phyloP scores from a whole-genome alignment of 768 basidiomycete species.

The Hortiboletus campestris region DNA sequence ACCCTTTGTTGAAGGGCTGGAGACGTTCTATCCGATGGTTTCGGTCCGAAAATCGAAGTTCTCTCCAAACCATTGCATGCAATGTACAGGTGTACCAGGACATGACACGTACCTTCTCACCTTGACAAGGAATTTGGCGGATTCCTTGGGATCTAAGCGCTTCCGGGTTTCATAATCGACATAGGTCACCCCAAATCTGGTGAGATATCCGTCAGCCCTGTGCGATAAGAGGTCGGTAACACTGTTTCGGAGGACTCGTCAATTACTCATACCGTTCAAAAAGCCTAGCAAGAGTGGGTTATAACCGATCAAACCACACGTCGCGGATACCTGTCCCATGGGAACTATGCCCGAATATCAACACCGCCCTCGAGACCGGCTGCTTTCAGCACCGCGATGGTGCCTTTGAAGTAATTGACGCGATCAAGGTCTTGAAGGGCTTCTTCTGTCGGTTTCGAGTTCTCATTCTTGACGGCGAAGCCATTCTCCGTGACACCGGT shows the following conservation, averaged over 20 bases:
- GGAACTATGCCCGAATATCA: slow-evolving; percentile 61
- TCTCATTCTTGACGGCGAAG: slow-evolving; percentile 65
- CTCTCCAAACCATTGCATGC: slow-evolving; percentile 31
- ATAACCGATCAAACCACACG: not conserved
- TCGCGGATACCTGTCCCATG: slow-evolving; percentile 53
- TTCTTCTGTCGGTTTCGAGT: slow-evolving; percentile 38
- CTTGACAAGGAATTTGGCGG: slow-evolving; percentile 55
- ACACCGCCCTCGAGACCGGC: slow-evolving; percentile 66
- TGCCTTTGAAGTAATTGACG: slow-evolving; percentile 64
- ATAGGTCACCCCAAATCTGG: slow-evolving; percentile 70
- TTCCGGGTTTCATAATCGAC: slow-evolving; percentile 69
- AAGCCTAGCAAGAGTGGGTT: slow-evolving; percentile 42
- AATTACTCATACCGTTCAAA: slow-evolving; percentile 54
- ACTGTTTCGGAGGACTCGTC: not conserved
- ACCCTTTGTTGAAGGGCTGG: not conserved
- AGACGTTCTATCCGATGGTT: not conserved
- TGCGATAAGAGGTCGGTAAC: not conserved
- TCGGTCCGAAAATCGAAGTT: slow-evolving; percentile 20
- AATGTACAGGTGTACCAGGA: not conserved
- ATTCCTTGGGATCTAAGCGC: slow-evolving; percentile 63
- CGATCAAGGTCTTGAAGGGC: slow-evolving; percentile 60
- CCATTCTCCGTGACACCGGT: slow-evolving; percentile 72
- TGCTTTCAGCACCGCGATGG: slow-evolving; percentile 49
- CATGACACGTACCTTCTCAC: slow-evolving; percentile 28
- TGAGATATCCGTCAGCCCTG: slow-evolving; percentile 64